Evolutionary conservation across 2,329 filamentous ascomycete species (phyloP).

Genomic region (Raffaelea arxii): DNA sequence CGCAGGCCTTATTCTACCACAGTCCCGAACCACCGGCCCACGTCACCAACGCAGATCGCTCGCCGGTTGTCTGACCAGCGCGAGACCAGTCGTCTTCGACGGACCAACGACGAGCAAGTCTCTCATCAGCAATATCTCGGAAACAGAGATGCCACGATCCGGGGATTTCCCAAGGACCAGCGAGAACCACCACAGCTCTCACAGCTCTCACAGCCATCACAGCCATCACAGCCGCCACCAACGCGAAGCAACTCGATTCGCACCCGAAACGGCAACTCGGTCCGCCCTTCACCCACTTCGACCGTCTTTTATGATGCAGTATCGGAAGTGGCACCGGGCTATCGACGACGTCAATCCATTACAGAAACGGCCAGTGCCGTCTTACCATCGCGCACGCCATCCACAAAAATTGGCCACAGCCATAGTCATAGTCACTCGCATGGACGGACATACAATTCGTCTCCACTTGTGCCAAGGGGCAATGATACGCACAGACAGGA

Average conservation of each 20-base stretch:
- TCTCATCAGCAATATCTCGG: conserved; percentile 19
- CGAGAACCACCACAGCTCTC: conserved; percentile 18
- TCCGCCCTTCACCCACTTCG: conserved; percentile 27
- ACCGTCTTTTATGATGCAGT: conserved; percentile 32
- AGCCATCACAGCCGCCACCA: background rate
- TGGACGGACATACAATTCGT: conserved; percentile 49
- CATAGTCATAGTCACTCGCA: no score
- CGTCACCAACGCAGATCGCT: conserved; percentile 39
- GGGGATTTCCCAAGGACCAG: conserved; percentile 30
- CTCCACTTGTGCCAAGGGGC: conserved; percentile 43
- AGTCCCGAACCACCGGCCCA: conserved; percentile 34
- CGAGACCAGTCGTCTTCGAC: conserved; percentile 33
- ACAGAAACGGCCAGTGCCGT: conserved; percentile 31
- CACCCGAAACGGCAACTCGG: conserved; percentile 17
- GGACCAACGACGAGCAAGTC: conserved; percentile 30
- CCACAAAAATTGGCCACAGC: conserved; percentile 32
- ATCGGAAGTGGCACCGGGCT: conserved; percentile 19
- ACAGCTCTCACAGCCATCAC: conserved; percentile 21
- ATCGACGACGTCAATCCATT: conserved; percentile 34
- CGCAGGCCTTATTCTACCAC: conserved; percentile 45
- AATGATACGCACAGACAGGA: conserved; percentile 27
- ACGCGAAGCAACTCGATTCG: conserved; percentile 5
- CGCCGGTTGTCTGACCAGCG: conserved; percentile 50
- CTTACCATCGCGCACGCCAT: conserved; percentile 30
- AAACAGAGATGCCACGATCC: conserved; percentile 34